Evolutionary conservation across 768 basidiomycete species (phyloP).

Genomic region (Leccinum ochraceum): DNA sequence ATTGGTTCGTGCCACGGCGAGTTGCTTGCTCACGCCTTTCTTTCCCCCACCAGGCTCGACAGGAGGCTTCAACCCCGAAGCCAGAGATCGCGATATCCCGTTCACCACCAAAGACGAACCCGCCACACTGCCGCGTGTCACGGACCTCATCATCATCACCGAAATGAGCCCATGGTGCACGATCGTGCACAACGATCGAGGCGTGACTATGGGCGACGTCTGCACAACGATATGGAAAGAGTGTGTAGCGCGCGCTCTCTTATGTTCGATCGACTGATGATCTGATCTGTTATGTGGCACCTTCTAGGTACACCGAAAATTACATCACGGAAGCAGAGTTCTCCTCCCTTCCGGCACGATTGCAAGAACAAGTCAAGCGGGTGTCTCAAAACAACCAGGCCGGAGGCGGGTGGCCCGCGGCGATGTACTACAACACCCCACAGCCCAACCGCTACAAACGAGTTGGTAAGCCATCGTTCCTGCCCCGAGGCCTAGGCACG

Average conservation of each 20-base stretch:
- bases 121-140: slow-evolving; percentile 67
- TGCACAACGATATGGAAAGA: slow-evolving; percentile 73
- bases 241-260: slow-evolving; percentile 42
- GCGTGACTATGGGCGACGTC: slow-evolving; percentile 79
- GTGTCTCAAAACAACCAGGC: slow-evolving; percentile 45
- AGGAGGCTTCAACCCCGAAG: slow-evolving; percentile 59
- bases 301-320: slow-evolving; percentile 65
- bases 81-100: slow-evolving; percentile 59
- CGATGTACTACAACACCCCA: slow-evolving; percentile 47
- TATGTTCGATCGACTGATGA: slow-evolving; percentile 10
- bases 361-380: slow-evolving; percentile 74
- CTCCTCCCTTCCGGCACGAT: slow-evolving; percentile 53
- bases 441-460: slow-evolving; percentile 56
- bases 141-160: slow-evolving; percentile 58
- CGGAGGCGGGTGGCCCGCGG: slow-evolving; percentile 35
- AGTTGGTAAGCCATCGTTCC: slow-evolving; percentile 51
- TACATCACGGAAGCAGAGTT: slow-evolving; percentile 68
- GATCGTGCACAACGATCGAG: slow-evolving; percentile 65
- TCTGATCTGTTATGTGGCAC: slow-evolving; percentile 8
- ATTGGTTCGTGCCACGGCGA: background rate
- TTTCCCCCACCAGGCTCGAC: slow-evolving; percentile 47
- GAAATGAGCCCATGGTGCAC: slow-evolving; percentile 78
- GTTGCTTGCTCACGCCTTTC: background rate
- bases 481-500: background rate
- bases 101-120: slow-evolving; percentile 59